phyloP scores from a whole-genome alignment of 2,329 filamentous ascomycete genomes.

The Cladobotryum mycophilum region DNA sequence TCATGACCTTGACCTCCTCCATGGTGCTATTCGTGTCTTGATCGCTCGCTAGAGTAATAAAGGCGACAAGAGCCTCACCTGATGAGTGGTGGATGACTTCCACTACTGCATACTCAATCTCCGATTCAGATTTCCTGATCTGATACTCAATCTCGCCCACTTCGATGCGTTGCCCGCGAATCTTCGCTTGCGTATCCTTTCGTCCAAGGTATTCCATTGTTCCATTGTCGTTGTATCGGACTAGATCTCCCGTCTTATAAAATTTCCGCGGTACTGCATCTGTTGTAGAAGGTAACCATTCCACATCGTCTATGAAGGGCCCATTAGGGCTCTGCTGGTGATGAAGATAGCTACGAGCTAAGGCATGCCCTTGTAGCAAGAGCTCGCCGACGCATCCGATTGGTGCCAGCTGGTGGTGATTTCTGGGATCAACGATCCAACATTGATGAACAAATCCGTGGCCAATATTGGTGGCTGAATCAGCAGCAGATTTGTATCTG shows the following conservation, averaged over 20 bases:
- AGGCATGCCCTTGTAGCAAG: slow-evolving; percentile 1
- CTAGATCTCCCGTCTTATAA: slow-evolving; percentile 7
- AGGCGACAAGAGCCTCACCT: background rate
- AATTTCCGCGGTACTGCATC: background rate
- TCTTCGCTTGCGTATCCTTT: slow-evolving; percentile 7
- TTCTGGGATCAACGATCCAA: slow-evolving; percentile 7
- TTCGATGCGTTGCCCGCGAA: slow-evolving; percentile 5
- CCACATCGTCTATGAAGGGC: too few species aligned
- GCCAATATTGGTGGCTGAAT: slow-evolving; percentile 2
- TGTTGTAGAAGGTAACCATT: background rate
- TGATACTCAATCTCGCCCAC: slow-evolving; percentile 8
- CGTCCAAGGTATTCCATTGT: background rate
- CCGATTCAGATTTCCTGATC: background rate
- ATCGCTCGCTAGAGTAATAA: background rate
- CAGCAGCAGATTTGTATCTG: too few species aligned
- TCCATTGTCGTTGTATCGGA: slow-evolving; percentile 3
- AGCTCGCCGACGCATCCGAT: slow-evolving; percentile 3
- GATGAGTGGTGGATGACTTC: too few species aligned
- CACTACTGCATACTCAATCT: too few species aligned
- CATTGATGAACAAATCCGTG: background rate
- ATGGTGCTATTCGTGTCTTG: background rate
- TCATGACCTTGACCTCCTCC: background rate
- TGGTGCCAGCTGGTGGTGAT: background rate
- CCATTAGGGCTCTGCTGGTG: too few species aligned
- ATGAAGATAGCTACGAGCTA: slow-evolving; percentile 1